phyloP scores from a whole-genome alignment of 2,329 filamentous ascomycete species.

The Aureobasidium subglaciale region DNA sequence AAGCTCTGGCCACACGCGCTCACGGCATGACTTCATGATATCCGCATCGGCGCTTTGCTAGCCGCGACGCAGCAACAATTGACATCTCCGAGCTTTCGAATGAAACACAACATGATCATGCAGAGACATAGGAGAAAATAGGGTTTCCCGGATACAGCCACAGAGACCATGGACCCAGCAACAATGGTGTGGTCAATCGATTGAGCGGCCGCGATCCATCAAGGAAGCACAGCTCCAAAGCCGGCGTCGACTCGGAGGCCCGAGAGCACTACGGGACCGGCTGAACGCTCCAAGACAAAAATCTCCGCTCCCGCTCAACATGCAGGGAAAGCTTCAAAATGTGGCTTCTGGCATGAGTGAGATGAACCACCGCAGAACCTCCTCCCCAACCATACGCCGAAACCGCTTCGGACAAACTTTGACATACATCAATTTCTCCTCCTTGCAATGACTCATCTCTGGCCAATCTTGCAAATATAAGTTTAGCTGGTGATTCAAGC shows the following conservation, averaged over 20 bases:
- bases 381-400: background rate
- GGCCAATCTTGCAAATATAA: background rate
- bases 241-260: background rate
- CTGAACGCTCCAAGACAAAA: background rate
- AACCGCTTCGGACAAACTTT: constrained; percentile 5
- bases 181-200: background rate
- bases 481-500: background rate
- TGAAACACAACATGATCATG: background rate
- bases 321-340: background rate
- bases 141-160: too few relatives aligned
- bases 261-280: constrained; percentile 5
- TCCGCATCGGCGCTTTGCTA: background rate
- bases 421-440: background rate
- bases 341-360: background rate
- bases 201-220: background rate
- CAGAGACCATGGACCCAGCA: too few relatives aligned
- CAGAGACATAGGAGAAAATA: background rate
- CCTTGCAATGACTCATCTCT: background rate
- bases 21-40: constrained; percentile 2
- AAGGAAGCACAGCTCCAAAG: background rate
- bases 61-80: background rate
- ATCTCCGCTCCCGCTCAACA: constrained; percentile 5
- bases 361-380: background rate
- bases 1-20: constrained; percentile 9
- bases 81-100: background rate